phyloP scores from a whole-genome alignment of 139 green algal genomes.

The Asterochloris erici region DNA sequence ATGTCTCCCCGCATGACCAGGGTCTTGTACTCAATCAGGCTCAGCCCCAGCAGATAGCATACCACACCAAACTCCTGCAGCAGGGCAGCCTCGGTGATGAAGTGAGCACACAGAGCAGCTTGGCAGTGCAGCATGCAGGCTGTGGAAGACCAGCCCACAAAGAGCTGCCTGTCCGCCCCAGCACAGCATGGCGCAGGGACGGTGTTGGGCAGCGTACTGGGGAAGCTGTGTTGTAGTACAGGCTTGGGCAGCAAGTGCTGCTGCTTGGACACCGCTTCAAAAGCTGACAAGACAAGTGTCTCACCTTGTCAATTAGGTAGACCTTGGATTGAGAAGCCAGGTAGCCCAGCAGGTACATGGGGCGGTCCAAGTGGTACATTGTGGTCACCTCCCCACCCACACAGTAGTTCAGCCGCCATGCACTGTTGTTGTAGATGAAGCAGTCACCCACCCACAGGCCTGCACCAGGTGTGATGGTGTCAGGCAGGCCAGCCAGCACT shows the following conservation, averaged over 20 bases:
- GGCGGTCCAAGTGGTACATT: slow-evolving; percentile 93
- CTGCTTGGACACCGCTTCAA: slow-evolving; percentile 13
- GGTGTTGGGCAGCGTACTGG: too few relatives aligned
- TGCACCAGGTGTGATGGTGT: neutral
- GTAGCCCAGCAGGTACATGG: slow-evolving; percentile 98
- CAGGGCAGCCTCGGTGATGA: neutral
- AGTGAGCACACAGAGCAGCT: neutral
- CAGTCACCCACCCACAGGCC: slow-evolving; percentile 91
- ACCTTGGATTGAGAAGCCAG: slow-evolving; percentile 75
- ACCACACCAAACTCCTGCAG: slow-evolving; percentile 66
- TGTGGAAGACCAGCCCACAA: neutral
- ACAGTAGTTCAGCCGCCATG: slow-evolving; percentile 96
- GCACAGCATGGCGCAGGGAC: too few relatives aligned
- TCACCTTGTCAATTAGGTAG: slow-evolving; percentile 91
- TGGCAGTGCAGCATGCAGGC: neutral
- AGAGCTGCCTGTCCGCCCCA: too few relatives aligned
- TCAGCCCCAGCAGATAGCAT: slow-evolving; percentile 91
- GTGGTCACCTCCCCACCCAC: slow-evolving; percentile 97
- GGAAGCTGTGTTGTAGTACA: too few relatives aligned
- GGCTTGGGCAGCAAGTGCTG: too few relatives aligned
- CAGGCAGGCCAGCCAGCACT: too few relatives aligned
- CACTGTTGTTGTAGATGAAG: slow-evolving; percentile 97
- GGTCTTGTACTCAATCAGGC: slow-evolving; percentile 97
- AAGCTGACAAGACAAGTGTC: slow-evolving; percentile 19
- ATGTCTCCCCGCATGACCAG: slow-evolving; percentile 77